Evolutionary conservation across 805 yeast genomes (phyloP).

Genomic region (Cyberlindnera mississippiensis): DNA sequence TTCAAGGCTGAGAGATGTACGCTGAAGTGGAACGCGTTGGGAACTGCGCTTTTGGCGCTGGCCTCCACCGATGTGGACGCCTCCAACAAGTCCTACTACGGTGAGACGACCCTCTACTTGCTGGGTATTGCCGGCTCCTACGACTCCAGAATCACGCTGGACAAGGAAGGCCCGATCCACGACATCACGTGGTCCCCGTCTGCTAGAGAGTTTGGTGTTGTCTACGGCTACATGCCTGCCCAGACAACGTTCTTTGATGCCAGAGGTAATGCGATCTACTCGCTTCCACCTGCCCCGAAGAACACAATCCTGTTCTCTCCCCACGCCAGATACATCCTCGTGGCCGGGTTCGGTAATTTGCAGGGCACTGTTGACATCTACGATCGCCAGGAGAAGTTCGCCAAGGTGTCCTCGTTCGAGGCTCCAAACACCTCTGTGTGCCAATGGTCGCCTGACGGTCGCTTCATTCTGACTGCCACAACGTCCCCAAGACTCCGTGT

Average conservation of each 20-base stretch:
- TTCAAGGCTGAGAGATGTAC: conserved; percentile 95
- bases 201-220: conserved; percentile 95
- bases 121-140: conserved; percentile 91
- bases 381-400: conserved; percentile 84
- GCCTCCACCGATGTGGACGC: conserved; percentile 96
- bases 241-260: conserved; percentile 92
- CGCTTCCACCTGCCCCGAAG: conserved; percentile 81
- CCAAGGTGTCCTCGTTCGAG: conserved; percentile 73
- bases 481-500: conserved; percentile 96
- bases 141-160: conserved; percentile 81
- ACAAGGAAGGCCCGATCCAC: conserved; percentile 94
- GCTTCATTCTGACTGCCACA: conserved; percentile 89
- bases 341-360: conserved; percentile 97
- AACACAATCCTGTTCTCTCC: conserved; percentile 92
- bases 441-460: conserved; percentile 97
- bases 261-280: conserved; percentile 81
- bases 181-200: conserved; percentile 97
- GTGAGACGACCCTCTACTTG: conserved; percentile 88
- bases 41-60: conserved; percentile 89
- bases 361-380: conserved; percentile 95
- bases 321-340: conserved; percentile 83
- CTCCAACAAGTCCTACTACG: conserved; percentile 91
- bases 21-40: conserved; percentile 89
- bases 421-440: conserved; percentile 96
- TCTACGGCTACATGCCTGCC: conserved; percentile 97